These are phyloP conservation scores for Calonectria leucothoes DNA, from an alignment of 2,329 filamentous ascomycete species.

Conservation along the genomic window DNA sequence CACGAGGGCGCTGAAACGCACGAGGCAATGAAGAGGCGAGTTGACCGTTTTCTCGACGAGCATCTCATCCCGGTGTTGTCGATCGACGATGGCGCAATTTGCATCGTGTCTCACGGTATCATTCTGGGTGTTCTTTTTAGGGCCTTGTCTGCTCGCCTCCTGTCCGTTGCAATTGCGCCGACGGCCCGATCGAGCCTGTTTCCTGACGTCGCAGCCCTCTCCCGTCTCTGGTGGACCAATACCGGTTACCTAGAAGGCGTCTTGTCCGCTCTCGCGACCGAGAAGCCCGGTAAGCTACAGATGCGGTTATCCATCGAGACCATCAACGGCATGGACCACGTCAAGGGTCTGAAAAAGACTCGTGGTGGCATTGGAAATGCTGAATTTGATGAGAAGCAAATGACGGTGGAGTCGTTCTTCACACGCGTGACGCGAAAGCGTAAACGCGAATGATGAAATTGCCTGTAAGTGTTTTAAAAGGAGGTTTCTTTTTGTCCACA, in stretches of 20 bases:
- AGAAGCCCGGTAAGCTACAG: not conserved
- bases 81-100: slow-evolving; percentile 14
- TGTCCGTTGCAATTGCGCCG: slow-evolving; percentile 30
- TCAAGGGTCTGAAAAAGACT: slow-evolving; percentile 80
- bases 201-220: slow-evolving; percentile 22
- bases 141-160: slow-evolving; percentile 67
- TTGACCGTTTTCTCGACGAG: slow-evolving; percentile 73
- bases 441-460: slow-evolving; percentile 55
- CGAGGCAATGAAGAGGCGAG: slow-evolving; percentile 73
- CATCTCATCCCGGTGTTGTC: slow-evolving; percentile 67
- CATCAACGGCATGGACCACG: slow-evolving; percentile 79
- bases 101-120: slow-evolving; percentile 84
- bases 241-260: slow-evolving; percentile 59
- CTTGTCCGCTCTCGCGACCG: slow-evolving; percentile 26
- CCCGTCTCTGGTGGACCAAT: slow-evolving; percentile 61
- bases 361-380: slow-evolving; percentile 85
- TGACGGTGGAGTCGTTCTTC: slow-evolving; percentile 83
- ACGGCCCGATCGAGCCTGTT: slow-evolving; percentile 19
- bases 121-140: slow-evolving; percentile 78
- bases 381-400: slow-evolving; percentile 79
- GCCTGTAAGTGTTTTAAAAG: slow-evolving; percentile 12
- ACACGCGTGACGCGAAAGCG: slow-evolving; percentile 52
- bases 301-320: slow-evolving; percentile 61
- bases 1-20: slow-evolving; percentile 73
- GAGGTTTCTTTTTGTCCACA: slow-evolving; percentile 25